These are phyloP conservation scores for Pueraria montana DNA, from an alignment of 306 rosid genomes.

Conservation along the genomic window DNA sequence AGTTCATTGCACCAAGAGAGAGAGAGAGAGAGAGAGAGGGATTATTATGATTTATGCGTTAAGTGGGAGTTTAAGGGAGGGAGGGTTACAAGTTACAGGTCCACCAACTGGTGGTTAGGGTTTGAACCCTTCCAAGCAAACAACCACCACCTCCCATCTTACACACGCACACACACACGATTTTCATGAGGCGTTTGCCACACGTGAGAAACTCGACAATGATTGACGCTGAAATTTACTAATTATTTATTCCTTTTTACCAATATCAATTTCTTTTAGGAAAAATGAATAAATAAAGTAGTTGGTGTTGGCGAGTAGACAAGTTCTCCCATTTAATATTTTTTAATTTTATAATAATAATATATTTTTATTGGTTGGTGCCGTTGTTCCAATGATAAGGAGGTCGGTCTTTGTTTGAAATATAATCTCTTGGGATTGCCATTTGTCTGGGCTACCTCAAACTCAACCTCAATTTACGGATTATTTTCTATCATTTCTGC, in stretches of 20 bases:
- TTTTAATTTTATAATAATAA: constrained; percentile 27
- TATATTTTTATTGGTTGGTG: constrained; percentile 70
- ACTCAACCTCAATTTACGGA: constrained; percentile 31
- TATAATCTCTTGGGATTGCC: constrained; percentile 66
- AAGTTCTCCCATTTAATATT: constrained; percentile 10
- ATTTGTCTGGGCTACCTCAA: constrained; percentile 65
- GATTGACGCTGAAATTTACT: constrained; percentile 59
- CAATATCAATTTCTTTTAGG: not conserved
- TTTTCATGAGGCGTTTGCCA: constrained; percentile 58
- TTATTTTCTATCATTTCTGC: constrained; percentile 16
- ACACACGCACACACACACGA: constrained; percentile 15
- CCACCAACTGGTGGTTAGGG: constrained; percentile 91
- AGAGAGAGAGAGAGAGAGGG: not conserved
- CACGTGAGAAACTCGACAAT: constrained; percentile 71
- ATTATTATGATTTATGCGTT: constrained; percentile 54
- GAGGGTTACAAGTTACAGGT: constrained; percentile 66
- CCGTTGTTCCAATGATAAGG: constrained; percentile 89
- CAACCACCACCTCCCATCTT: constrained; percentile 52
- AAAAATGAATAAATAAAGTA: constrained; percentile 34
- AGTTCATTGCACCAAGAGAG: constrained; percentile 15
- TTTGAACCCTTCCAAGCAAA: constrained; percentile 80
- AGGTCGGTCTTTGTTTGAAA: constrained; percentile 64
- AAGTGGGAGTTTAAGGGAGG: constrained; percentile 64
- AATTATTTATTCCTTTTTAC: constrained; percentile 59
- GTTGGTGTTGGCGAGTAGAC: constrained; percentile 64